Base-by-base conservation (phyloP, 2,329 filamentous ascomycete genomes). In the Gliomastix tumulicola region DNA sequence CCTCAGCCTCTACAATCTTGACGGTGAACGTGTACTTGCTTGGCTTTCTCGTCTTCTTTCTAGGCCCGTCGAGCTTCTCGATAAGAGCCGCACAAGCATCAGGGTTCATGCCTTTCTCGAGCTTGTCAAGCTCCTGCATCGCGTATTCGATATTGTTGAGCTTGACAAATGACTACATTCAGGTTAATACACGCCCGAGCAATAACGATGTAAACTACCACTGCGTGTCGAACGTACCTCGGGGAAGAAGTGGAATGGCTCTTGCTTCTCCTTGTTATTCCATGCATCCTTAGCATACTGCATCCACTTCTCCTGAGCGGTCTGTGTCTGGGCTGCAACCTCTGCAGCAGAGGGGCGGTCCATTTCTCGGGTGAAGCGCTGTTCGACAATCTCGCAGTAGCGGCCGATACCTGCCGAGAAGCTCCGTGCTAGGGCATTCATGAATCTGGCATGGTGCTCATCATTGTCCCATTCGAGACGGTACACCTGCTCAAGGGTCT, bases 61-160 rank as follows among this genome's bases (percentile, higher is more conserved):
- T 70, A 2, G 85, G 82, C 8, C 86, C 86, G 19, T 86, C 78
- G 43, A 84, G 71, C 49, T 76, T 80, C 32, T 82, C 79, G 35
- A 98, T 76, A 13, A 94, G 78, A 35, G 84, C 81, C 4, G 89
- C 89, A 52, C 88, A 96, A 10, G 76, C 83, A 55, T 98, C 92
- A 11, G 94, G 88, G 49, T 96, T 89, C 69, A 97, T 87, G 40
- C 82, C 79, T 53, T 77, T 82, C 56, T 97, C 90, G 7, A 98
- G 71, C 57, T 85, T 88, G 56, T 98, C 92, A 36, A 98, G 73
- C 53, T 94, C 87, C 39, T 88, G 76, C 63, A 94, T 88, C 6
- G 89, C 90, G 60, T 88, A 97, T 61, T 96, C 90, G 45, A 98
- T 82, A 53, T 98, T 94, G 69, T 98, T 98, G 48, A 98, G 75